Evolutionary conservation across 306 rosid genomes (phyloP).

Genomic region (Abrus precatorius): DNA sequence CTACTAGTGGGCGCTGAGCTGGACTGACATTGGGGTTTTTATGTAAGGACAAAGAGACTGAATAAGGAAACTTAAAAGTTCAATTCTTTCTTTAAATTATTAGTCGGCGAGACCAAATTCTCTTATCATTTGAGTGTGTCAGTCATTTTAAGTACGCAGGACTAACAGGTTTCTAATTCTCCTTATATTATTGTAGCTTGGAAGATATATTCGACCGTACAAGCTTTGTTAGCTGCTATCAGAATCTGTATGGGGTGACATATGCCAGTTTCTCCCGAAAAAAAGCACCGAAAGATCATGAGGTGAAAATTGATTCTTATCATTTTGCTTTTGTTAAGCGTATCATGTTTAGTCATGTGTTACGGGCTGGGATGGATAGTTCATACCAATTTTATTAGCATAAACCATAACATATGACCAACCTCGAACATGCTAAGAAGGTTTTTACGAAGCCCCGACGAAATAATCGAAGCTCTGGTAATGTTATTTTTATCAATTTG

Average conservation of each 20-base stretch:
- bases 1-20: constrained; percentile 39
- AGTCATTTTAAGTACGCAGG: constrained; percentile 24
- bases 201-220: constrained; percentile 41
- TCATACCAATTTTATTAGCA: constrained; percentile 10
- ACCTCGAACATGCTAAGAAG: constrained; percentile 23
- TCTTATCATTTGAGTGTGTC: constrained; percentile 42
- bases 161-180: constrained; percentile 40
- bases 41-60: constrained; percentile 32
- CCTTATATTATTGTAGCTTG: constrained; percentile 51
- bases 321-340: constrained; percentile 10
- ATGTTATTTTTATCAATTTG: constrained; percentile 33
- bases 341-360: constrained; percentile 22
- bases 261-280: constrained; percentile 40
- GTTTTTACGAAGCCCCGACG: constrained; percentile 8
- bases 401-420: constrained; percentile 13
- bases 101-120: constrained; percentile 37
- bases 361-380: constrained; percentile 20
- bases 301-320: constrained; percentile 50
- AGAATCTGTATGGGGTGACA: constrained; percentile 27
- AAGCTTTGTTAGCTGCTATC: constrained; percentile 44
- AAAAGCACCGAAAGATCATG: constrained; percentile 43
- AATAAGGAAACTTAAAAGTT: constrained; percentile 39
- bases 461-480: constrained; percentile 16
- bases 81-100: constrained; percentile 38
- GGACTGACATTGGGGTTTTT: constrained; percentile 45